A percentile compares a stretch with the other conserved stretches of the same genome.
Conservation (phyloP, 2,329 filamentous ascomycete genomes). For the Alternaria sp. region DNA sequence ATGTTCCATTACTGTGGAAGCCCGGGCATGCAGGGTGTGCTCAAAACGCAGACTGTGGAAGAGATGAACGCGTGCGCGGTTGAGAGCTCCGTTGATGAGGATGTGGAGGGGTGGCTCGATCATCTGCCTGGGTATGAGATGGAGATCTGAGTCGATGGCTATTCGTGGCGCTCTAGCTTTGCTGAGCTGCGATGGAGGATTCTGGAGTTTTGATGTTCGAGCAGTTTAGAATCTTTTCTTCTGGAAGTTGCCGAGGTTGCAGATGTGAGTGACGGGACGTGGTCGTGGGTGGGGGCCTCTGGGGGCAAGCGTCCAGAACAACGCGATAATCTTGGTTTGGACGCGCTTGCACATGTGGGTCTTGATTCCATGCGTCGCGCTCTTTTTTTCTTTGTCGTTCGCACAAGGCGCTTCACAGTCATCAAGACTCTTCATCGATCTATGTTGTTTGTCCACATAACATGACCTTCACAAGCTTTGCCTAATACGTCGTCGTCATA, state of each 20-base stretch:
- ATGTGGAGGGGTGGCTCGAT: slow-evolving; percentile 31
- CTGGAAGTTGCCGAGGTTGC: background rate
- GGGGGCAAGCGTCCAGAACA: background rate
- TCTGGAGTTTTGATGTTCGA: background rate
- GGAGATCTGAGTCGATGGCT: background rate
- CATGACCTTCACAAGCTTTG: background rate
- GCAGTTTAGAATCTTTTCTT: background rate
- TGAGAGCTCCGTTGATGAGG: slow-evolving; percentile 22
- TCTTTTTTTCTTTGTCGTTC: background rate
- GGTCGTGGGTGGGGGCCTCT: background rate
- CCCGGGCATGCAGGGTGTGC: slow-evolving; percentile 27
- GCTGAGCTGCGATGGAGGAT: background rate
- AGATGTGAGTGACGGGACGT: background rate
- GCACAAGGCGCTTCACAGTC: background rate
- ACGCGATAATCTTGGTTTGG: background rate
- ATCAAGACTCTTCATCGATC: background rate
- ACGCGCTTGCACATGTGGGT: background rate
- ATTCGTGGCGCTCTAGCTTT: background rate
- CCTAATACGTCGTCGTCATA: background rate
- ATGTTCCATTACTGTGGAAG: slow-evolving; percentile 36
- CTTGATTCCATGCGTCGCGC: background rate
- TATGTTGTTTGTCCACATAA: background rate
- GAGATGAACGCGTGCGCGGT: slow-evolving; percentile 34
- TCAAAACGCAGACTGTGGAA: slow-evolving; percentile 31
- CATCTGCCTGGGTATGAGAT: slow-evolving; percentile 22